phyloP scores from a whole-genome alignment of 2,329 filamentous ascomycete genomes.

The Botrytis medusae region DNA sequence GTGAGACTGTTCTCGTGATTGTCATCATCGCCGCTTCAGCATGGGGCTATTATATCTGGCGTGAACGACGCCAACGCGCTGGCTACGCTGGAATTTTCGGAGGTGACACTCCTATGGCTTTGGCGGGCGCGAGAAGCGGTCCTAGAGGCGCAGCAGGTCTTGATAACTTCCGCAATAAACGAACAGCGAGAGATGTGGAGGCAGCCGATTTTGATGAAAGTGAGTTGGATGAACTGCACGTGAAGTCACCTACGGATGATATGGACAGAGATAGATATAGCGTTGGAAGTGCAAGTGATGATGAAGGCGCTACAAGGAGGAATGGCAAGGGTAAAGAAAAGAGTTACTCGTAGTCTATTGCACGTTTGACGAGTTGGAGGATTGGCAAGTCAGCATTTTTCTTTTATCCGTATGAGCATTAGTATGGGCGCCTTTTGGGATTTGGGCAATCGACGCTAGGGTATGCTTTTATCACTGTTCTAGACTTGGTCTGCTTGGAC shows the following conservation, averaged over 20 bases:
- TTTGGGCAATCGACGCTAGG: neutral
- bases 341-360: constrained; percentile 20
- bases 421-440: constrained; percentile 5
- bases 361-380: neutral
- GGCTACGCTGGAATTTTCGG: constrained; percentile 51
- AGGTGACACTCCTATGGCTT: constrained; percentile 35
- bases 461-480: constrained; percentile 5
- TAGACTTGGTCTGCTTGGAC: constrained; percentile 11
- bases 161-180: constrained; percentile 50
- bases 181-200: constrained; percentile 55
- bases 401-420: neutral
- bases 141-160: constrained; percentile 42
- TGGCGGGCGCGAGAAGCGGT: constrained; percentile 33
- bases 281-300: constrained; percentile 58
- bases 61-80: constrained; percentile 55
- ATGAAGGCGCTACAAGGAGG: constrained; percentile 41
- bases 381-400: neutral
- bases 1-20: constrained; percentile 67
- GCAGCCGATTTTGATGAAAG: constrained; percentile 66
- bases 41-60: constrained; percentile 67
- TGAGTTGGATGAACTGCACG: constrained; percentile 61
- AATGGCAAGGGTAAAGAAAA: constrained; percentile 29
- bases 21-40: constrained; percentile 61
- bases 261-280: constrained; percentile 53
- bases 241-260: constrained; percentile 37